A percentile compares a stretch with the other conserved stretches of the same genome.
Conservation (phyloP, 2,329 filamentous ascomycete species). For the Phialophora tarda region DNA sequence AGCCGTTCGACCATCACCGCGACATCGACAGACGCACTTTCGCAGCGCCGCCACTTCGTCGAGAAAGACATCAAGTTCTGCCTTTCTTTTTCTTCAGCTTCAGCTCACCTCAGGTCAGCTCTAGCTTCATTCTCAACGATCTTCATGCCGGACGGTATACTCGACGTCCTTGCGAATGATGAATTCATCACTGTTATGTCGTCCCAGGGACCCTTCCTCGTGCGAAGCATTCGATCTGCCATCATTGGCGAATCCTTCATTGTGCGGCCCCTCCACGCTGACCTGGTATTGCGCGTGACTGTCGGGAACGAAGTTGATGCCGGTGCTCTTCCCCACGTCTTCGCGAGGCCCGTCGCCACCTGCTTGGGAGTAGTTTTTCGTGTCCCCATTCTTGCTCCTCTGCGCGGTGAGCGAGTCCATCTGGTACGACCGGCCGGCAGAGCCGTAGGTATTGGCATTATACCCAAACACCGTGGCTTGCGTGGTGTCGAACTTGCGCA, state of each 20-base stretch:
- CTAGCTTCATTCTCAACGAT: background rate
- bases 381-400: constrained; percentile 14
- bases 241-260: constrained; percentile 15
- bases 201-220: constrained; percentile 28
- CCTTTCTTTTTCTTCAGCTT: no score
- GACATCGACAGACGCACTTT: no score
- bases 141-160: constrained; percentile 29
- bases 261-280: constrained; percentile 17
- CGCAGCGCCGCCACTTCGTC: no score
- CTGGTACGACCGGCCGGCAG: constrained; percentile 19
- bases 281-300: constrained; percentile 17
- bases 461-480: constrained; percentile 28
- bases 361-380: constrained; percentile 2
- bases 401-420: constrained; percentile 13
- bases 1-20: no score
- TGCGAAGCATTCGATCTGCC: constrained; percentile 23
- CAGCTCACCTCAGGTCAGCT: background rate
- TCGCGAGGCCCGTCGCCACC: constrained; percentile 9
- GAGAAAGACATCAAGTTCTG: background rate
- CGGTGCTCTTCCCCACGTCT: constrained; percentile 15
- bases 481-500: constrained; percentile 32
- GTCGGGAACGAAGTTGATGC: background rate
- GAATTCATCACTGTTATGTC: constrained; percentile 29
- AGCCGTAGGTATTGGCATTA: constrained; percentile 12
- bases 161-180: constrained; percentile 34